A percentile compares a stretch with the other conserved stretches of the same genome.
Evolutionary conservation across 75 land plant genomes (phyloP).

Genomic region (Picea glauca): DNA sequence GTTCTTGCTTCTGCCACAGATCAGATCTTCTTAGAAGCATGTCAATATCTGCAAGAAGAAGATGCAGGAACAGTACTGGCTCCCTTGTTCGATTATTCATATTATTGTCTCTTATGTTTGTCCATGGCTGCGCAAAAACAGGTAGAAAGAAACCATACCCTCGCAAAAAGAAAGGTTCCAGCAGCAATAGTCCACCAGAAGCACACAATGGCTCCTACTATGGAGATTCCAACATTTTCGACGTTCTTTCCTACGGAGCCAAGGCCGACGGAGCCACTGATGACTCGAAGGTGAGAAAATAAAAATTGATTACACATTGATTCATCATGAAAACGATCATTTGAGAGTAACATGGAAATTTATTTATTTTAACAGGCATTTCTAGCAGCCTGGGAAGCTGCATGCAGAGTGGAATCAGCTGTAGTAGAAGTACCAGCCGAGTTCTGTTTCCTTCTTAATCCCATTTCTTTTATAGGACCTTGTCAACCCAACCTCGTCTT

Average conservation of each 20-base stretch:
- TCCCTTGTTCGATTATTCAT: too few relatives aligned
- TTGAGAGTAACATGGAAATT: not conserved
- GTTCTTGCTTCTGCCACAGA: too few relatives aligned
- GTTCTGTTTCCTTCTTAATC: conserved; percentile 27
- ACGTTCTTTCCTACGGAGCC: conserved; percentile 57
- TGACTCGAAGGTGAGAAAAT: conserved; percentile 39
- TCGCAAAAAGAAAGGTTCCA: too few relatives aligned
- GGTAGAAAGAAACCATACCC: too few relatives aligned
- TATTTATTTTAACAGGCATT: conserved; percentile 25
- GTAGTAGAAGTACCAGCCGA: conserved; percentile 29
- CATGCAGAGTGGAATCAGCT: conserved; percentile 26
- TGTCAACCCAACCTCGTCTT: conserved; percentile 33
- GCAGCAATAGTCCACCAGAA: too few relatives aligned
- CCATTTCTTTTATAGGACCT: conserved; percentile 33
- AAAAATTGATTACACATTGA: not conserved
- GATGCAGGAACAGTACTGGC: too few relatives aligned
- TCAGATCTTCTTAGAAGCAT: too few relatives aligned
- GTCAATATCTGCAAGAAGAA: too few relatives aligned
- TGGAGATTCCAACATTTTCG: conserved; percentile 21
- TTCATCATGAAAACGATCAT: not conserved
- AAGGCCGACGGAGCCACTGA: conserved; percentile 55
- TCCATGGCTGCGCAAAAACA: too few relatives aligned
- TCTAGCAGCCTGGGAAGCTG: conserved; percentile 32
- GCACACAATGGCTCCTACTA: not conserved
- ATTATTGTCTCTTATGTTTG: too few relatives aligned